Evolutionary conservation across 2,329 filamentous ascomycete species (phyloP).

Genomic region (Saccharata proteae): DNA sequence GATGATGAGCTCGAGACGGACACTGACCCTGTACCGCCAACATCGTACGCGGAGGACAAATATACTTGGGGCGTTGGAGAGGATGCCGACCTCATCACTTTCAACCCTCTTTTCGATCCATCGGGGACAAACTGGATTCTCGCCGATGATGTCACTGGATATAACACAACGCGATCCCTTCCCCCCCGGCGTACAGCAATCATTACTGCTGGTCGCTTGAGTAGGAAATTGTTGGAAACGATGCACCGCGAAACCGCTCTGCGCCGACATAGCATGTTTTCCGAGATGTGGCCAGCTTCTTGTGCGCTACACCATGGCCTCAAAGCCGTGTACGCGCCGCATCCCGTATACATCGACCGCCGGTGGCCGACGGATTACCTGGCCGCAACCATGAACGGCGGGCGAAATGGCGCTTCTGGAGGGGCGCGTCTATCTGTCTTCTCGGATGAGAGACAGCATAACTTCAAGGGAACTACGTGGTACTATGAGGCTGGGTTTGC

Average conservation of each 20-base stretch:
- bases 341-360: constrained; percentile 45
- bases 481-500: constrained; percentile 42
- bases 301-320: constrained; percentile 63
- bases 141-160: constrained; percentile 57
- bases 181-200: constrained; percentile 60
- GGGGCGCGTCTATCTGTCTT: constrained; percentile 38
- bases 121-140: constrained; percentile 63
- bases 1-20: constrained; percentile 40
- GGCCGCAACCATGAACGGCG: constrained; percentile 44
- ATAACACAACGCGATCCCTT: constrained; percentile 40
- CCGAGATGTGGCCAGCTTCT: constrained; percentile 65
- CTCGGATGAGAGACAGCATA: constrained; percentile 39
- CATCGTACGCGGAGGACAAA: constrained; percentile 41
- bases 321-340: constrained; percentile 58
- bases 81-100: constrained; percentile 62
- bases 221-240: constrained; percentile 50
- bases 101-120: constrained; percentile 66
- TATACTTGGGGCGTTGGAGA: constrained; percentile 57
- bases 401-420: constrained; percentile 38
- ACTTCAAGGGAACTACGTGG: constrained; percentile 41
- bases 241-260: constrained; percentile 68
- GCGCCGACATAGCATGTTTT: constrained; percentile 60
- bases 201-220: constrained; percentile 58
- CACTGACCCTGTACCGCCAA: constrained; percentile 41
- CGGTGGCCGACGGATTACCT: constrained; percentile 43